These are phyloP conservation scores for Pyrenophora tritici-repentis DNA, from an alignment of 2,329 filamentous ascomycete genomes.

Conservation along the genomic window DNA sequence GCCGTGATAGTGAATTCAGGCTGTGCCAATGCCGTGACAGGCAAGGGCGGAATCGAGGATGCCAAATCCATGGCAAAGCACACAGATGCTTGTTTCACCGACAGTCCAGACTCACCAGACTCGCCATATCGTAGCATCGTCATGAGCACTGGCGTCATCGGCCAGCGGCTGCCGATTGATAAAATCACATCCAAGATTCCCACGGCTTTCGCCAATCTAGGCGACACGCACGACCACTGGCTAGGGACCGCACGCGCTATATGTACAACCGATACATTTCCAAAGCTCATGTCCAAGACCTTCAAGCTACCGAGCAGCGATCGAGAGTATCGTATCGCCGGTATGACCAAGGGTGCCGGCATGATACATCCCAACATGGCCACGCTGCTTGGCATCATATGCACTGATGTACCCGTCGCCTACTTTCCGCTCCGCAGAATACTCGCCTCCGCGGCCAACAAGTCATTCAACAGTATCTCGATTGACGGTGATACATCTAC, in stretches of 20 bases:
- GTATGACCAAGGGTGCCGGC: conserved; percentile 96
- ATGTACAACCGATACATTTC: conserved; percentile 98
- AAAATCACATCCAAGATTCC: conserved; percentile 88
- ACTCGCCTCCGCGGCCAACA: conserved; percentile 74
- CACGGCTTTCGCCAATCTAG: conserved; percentile 71
- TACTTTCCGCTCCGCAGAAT: conserved; percentile 69
- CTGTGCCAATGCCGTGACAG: conserved; percentile 96
- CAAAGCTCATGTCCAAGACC: conserved; percentile 84
- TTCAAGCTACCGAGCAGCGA: conserved; percentile 85
- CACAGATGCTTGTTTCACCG: conserved; percentile 68
- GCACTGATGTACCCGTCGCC: conserved; percentile 84
- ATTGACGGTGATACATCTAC: conserved; percentile 97
- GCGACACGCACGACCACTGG: conserved; percentile 82
- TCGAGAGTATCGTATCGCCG: conserved; percentile 80
- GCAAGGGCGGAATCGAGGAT: conserved; percentile 85
- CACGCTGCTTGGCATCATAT: conserved; percentile 87
- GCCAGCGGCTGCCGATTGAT: conserved; percentile 86
- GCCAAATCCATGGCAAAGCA: conserved; percentile 80
- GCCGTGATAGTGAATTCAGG: conserved; percentile 93
- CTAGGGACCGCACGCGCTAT: conserved; percentile 85
- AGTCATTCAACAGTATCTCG: conserved; percentile 95
- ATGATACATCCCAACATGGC: conserved; percentile 99
- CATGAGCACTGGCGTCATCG: conserved; percentile 98
- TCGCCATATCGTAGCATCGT: conserved; percentile 73
- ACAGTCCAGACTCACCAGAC: conserved; percentile 46